Evolutionary conservation across 768 basidiomycete species (phyloP), one percentile per base, ranked within the genome.

Genomic region (Pleurotus tuoliensis): DNA sequence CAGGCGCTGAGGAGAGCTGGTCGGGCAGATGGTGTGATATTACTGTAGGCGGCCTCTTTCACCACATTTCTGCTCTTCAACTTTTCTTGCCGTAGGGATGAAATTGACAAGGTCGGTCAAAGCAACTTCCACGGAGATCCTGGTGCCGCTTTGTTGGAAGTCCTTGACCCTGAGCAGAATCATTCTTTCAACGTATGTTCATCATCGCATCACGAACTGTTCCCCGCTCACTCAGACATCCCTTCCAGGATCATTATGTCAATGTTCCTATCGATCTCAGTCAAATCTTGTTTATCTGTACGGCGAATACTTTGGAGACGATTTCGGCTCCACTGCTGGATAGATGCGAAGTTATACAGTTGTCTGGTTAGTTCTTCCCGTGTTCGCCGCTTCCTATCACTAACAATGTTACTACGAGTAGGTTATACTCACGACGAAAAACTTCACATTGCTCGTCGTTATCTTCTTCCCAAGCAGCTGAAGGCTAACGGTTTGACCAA

Each of bases 111-210:
- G 72, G 82, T 93, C 55, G 88, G 88, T 0, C 86, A 88, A 56
- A 88, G 82, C 62, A 93, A 90, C 64, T 90, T 90, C 73, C 94
- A 96, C 62, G 94, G 94, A 0, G 94, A 96, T 67, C 94, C 94
- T 12, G 84, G 83, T 2, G 95, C 95, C 39, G 94, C 94, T 0
- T 70, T 98, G 58, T 73, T 98, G 3, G 94, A 98, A 64, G 93
- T 95, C 0, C 77, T 98, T 52, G 95, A 97, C 67, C 95, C 95
- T 0, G 95, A 97, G 67, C 93, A 96, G 69, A 95, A 94, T 59
- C 82, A 89, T 65, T 78, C 83, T 0, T 92, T 92, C 66, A 90
- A 88, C 66, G 89, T 86, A 51, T 59, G 81, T 69, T 44, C 30
- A 34, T 34, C 9, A 34, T 34, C 30, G 0, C 30, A 3, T 22